phyloP scores from a whole-genome alignment of 257 asterid species.

The Solanum pinnatisectum region DNA sequence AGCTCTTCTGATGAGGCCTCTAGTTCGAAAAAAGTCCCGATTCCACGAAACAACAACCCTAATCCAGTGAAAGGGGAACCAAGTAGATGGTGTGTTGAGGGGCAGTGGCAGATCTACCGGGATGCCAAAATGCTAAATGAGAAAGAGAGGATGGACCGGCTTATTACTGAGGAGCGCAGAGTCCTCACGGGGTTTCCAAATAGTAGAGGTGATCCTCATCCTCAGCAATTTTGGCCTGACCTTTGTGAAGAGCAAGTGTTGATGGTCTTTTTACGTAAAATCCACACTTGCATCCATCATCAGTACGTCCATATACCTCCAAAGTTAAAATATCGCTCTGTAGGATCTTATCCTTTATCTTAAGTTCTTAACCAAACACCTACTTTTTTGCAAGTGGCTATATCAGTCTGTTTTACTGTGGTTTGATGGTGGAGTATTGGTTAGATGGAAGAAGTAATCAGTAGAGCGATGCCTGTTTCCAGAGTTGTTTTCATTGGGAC shows the following conservation, averaged over 20 bases:
- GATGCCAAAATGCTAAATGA: too few relatives aligned
- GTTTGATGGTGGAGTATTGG: neutral
- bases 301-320: neutral
- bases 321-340: neutral
- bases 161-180: too few relatives aligned
- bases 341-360: neutral
- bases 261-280: neutral
- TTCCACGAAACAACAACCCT: too few relatives aligned
- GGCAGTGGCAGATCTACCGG: too few relatives aligned
- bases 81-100: too few relatives aligned
- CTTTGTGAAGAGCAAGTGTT: neutral
- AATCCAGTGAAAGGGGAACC: too few relatives aligned
- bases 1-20: too few relatives aligned
- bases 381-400: neutral
- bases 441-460: neutral
- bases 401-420: neutral
- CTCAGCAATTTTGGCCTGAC: neutral
- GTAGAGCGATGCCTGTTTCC: neutral
- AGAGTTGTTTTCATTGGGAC: neutral
- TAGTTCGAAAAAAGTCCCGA: too few relatives aligned
- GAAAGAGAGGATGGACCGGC: too few relatives aligned
- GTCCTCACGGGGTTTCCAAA: neutral
- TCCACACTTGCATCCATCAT: neutral
- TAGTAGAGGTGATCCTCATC: neutral
- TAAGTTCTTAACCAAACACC: neutral